Base-by-base conservation (phyloP, 495 filamentous ascomycete genomes). In the Penicillium atrosanguineum region DNA sequence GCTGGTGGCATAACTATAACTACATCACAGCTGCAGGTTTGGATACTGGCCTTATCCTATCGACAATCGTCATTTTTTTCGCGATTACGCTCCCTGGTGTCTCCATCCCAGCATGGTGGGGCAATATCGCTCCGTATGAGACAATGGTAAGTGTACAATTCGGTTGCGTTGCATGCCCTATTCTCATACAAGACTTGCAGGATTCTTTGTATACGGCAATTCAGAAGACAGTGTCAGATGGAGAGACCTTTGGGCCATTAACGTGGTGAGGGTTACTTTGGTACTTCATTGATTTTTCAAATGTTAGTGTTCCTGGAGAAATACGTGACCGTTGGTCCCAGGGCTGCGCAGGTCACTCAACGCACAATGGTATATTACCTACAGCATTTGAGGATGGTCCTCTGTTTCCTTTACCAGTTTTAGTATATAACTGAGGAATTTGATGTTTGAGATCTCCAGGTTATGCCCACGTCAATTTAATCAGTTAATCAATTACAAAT, bases 1-100 rank as follows among this genome's bases (percentile, higher is more conserved):
- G 63, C 1, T 85, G 83, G 83, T 87, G 83, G 83, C 72, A 72
- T 53, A 61, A 76, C 12, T 68, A 76, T 39, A 83, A 83, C 55
- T 84, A 83, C 53, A 61, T 83, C 55, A 81, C 77, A 3, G 76
- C 77, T 21, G 76, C 76, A 4, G 79, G 71, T 0, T 64, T 83
- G 48, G 79, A 82, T 46, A 63, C 80, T n/a, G 81, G 79, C 1
- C 67, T 85, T 41, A 79, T 81, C 14, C 57, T 83, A n/a, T 70
- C 70, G 18, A 84, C 81, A 7, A 69, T 81, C 55, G 62, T 79
- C n/a, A 76, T 83, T 46, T 81, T 81, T 62, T 80, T 83, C 53
- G 76, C 69, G 1, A 80, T 81, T 45, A 79, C 71, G 0, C 57
- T 84, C 0, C 69, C 74, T 6, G 63, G 71, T 26, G 73, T 81